Conservation (phyloP, 345 rosid genomes). For the Hibiscus trionum region DNA sequence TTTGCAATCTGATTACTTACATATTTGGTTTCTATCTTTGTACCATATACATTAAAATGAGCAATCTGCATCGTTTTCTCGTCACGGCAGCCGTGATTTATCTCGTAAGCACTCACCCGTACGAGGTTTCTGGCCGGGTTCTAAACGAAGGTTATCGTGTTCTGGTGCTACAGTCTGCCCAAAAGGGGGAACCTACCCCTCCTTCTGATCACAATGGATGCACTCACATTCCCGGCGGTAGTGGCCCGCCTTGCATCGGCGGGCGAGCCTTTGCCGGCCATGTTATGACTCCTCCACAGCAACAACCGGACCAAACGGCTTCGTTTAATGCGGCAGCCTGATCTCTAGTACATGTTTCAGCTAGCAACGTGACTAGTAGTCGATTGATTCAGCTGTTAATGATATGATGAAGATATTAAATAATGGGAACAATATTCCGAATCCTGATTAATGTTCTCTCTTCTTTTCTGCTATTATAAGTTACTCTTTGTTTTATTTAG, state of each 20-base stretch:
- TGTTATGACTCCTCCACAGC: not conserved
- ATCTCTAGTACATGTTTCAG: not conserved
- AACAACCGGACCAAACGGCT: not conserved
- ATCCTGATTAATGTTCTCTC: not conserved
- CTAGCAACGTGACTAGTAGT: not conserved
- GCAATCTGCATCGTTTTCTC: not conserved
- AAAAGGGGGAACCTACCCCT: slow-evolving; percentile 4
- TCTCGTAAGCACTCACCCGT: not conserved
- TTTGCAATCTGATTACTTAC: not conserved
- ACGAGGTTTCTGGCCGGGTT: not conserved
- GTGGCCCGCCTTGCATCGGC: slow-evolving; percentile 14
- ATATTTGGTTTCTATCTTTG: not conserved
- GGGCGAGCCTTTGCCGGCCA: slow-evolving; percentile 17
- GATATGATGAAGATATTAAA: not conserved
- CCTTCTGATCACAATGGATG: slow-evolving; percentile 9
- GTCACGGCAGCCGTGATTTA: not conserved
- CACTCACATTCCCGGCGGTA: slow-evolving; percentile 4
- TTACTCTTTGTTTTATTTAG: not conserved
- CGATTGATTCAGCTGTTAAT: not conserved
- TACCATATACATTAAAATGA: not conserved
- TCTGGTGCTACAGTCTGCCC: slow-evolving; percentile 3
- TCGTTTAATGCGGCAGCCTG: not conserved
- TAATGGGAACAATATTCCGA: not conserved
- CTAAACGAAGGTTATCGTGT: not conserved
- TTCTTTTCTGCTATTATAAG: not conserved